Evolutionary conservation across 495 filamentous ascomycete genomes (phyloP).

Genomic region (Xylaria longipes): DNA sequence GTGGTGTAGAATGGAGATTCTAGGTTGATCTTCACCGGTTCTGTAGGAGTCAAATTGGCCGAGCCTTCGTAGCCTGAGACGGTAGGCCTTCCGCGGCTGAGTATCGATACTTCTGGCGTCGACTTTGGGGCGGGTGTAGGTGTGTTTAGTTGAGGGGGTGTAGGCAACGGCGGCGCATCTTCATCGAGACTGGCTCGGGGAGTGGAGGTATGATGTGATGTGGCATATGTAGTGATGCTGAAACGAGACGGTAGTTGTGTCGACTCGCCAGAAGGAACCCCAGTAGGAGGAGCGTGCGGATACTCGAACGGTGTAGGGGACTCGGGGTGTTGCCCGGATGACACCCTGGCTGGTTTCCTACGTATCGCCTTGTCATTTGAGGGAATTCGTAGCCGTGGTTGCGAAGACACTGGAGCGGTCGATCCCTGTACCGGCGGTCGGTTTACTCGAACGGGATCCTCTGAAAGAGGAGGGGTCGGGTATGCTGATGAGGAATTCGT

Average conservation of each 20-base stretch:
- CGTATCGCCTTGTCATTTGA: slow-evolving; percentile 43
- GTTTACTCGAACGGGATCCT: slow-evolving; percentile 27
- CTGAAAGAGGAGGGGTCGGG: slow-evolving; percentile 45
- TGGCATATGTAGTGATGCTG: slow-evolving; percentile 75
- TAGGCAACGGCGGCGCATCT: slow-evolving; percentile 44
- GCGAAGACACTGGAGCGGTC: slow-evolving; percentile 10
- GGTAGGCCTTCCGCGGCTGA: slow-evolving; percentile 46
- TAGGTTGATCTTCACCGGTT: slow-evolving; percentile 37
- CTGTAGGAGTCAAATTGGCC: slow-evolving; percentile 24
- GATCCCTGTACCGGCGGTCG: slow-evolving; percentile 16
- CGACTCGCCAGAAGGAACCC: slow-evolving; percentile 40
- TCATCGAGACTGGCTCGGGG: slow-evolving; percentile 61
- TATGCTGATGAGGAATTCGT: slow-evolving; percentile 35
- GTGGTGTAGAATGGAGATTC: slow-evolving; percentile 35
- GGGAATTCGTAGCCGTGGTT: slow-evolving; percentile 35
- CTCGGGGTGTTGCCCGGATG: slow-evolving; percentile 37
- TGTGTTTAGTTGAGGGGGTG: slow-evolving; percentile 37
- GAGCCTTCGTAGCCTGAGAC: slow-evolving; percentile 35
- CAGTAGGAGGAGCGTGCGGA: slow-evolving; percentile 26
- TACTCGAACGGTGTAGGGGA: slow-evolving; percentile 48
- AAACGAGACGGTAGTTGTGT: slow-evolving; percentile 70
- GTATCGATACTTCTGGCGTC: slow-evolving; percentile 36
- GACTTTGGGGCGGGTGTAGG: slow-evolving; percentile 28
- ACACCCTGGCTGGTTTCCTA: slow-evolving; percentile 47
- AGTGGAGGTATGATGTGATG: slow-evolving; percentile 58